These are phyloP conservation scores for Marchantia paleacea DNA, from an alignment of 225 moss, liverwort and hornwort species.

Conservation along the genomic window DNA sequence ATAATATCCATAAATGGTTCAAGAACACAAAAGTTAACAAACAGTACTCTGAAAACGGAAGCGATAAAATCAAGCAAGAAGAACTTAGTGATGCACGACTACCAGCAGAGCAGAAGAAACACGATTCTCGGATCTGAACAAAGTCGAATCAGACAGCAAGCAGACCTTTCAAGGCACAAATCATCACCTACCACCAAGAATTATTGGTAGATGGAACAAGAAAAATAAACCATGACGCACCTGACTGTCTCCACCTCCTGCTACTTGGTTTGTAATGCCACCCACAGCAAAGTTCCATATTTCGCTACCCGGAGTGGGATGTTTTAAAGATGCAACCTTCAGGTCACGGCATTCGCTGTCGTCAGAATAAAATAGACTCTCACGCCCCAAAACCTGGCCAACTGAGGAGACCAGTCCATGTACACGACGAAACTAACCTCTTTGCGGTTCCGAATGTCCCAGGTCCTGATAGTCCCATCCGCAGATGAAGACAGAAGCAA, in stretches of 20 bases:
- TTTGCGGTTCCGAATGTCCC: constrained; percentile 74
- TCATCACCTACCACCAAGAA: neutral
- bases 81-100: neutral
- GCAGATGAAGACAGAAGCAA: constrained; percentile 85
- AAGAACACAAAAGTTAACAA: neutral
- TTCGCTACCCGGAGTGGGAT: constrained; percentile 57
- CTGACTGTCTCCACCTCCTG: constrained; percentile 75
- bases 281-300: constrained; percentile 88
- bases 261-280: constrained; percentile 62
- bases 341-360: neutral
- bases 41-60: neutral
- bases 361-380: neutral
- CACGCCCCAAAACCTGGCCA: neutral
- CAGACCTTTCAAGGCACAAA: neutral
- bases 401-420: neutral
- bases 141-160: neutral
- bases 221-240: constrained; percentile 28
- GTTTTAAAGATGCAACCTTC: constrained; percentile 59
- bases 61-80: neutral
- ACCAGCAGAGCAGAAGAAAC: too few relatives aligned
- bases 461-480: constrained; percentile 78
- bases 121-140: too few relatives aligned
- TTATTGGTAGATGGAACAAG: neutral
- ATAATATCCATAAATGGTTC: neutral
- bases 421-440: constrained; percentile 45